Evolutionary conservation across 768 basidiomycete genomes (phyloP).

Genomic region (Trametopsis cervina): DNA sequence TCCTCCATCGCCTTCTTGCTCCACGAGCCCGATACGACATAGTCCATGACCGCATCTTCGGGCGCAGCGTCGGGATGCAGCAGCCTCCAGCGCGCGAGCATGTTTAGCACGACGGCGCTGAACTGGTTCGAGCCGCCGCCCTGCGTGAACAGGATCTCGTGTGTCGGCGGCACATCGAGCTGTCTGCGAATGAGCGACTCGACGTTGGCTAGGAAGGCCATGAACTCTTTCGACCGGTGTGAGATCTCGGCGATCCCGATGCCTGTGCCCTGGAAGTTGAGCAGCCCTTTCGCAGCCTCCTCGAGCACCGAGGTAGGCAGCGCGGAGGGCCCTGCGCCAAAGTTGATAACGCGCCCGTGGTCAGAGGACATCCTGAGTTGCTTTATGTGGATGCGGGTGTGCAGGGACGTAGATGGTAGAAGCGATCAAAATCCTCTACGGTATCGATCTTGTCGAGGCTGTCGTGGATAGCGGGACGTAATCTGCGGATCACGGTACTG

Average conservation of each 20-base stretch:
- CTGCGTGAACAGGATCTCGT: slow-evolving; percentile 87
- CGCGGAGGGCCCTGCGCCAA: slow-evolving; percentile 92
- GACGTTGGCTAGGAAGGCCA: slow-evolving; percentile 53
- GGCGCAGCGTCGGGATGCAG: slow-evolving; percentile 52
- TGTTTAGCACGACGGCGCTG: slow-evolving; percentile 86
- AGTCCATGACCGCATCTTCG: slow-evolving; percentile 67
- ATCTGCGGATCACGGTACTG: no score
- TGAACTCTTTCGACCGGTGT: slow-evolving; percentile 90
- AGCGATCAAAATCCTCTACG: no score
- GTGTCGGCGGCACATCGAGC: slow-evolving; percentile 75
- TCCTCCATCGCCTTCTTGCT: slow-evolving; percentile 82
- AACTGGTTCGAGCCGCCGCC: slow-evolving; percentile 93
- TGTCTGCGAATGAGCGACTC: slow-evolving; percentile 66
- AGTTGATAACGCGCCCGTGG: slow-evolving; percentile 63
- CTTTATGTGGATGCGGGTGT: slow-evolving; percentile 1
- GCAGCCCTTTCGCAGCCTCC: slow-evolving; percentile 75
- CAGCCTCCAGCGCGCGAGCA: slow-evolving; percentile 80
- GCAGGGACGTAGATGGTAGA: neutral
- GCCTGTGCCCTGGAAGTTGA: slow-evolving; percentile 87
- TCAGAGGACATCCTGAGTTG: slow-evolving; percentile 10
- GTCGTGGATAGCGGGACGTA: no score
- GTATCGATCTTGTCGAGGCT: no score
- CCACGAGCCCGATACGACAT: slow-evolving; percentile 91
- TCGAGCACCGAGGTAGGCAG: slow-evolving; percentile 82
- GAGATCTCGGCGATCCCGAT: slow-evolving; percentile 96